Evolutionary conservation across 495 filamentous ascomycete genomes (phyloP), one percentile per base, ranked within the genome.

Genomic region (Aspergillus cavernicola): DNA sequence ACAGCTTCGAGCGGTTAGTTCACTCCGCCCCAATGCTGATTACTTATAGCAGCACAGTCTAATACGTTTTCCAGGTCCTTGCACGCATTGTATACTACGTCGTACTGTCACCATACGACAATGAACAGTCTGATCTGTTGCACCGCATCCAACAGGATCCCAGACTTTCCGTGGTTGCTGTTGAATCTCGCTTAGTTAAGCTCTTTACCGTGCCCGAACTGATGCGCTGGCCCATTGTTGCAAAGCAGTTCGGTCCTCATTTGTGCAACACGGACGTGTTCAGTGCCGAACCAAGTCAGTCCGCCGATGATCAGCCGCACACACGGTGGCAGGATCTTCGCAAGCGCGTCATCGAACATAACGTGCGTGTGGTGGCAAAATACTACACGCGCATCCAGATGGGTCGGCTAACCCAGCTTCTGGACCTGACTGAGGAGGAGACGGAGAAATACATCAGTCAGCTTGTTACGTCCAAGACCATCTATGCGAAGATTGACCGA

Each of bases 321-420:
- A 80, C 80, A 60, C 79, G 93, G 66, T 97, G 89, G 90, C 81
- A 90, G 67, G 95, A 96, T 63, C 79, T 98, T 55, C 89, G 93
- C 53, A 96, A 95, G 77, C 90, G 93, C 28, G 93, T 98, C 50
- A 98, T 98, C 63, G 93, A 98, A 75, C 93, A 98, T 73, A 98
- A 98, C 62, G 93, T 98, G 37, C 87, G 93, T 35, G 93, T 97
- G 7, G 81, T 98, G 10, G 93, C 95, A 63, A 95, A 95, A 66
- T 98, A 98, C 80, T 98, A 98, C 77, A 97, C 95, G 7, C 89
- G 93, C 57, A 95, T 98, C 68, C 83, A 85, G 67, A 90, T 96
- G 80, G 81, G 85, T 52, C 88, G 93, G 29, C 73, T 98, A 50
- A 95, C 89, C 12, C 77, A 92, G 66, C 81, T 98, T 20, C 78